phyloP scores from a whole-genome alignment of 768 basidiomycete genomes.

The Hericium rajendrae region DNA sequence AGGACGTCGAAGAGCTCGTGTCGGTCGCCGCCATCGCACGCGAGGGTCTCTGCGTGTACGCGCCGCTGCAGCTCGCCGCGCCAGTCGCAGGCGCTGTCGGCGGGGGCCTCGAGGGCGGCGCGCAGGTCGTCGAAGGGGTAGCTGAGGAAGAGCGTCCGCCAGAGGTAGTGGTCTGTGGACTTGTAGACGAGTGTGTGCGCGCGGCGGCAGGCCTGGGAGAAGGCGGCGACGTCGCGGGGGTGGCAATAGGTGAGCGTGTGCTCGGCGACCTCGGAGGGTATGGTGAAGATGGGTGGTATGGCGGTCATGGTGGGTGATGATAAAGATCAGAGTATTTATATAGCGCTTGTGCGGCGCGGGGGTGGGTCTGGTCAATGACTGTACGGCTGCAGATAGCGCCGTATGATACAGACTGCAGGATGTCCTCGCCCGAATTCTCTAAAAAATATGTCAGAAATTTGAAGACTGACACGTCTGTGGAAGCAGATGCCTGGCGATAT shows the following conservation, averaged over 20 bases:
- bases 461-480: too few species aligned
- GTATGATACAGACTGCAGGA: too few species aligned
- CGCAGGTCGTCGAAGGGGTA: conserved; percentile 61
- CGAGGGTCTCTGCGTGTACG: conserved; percentile 7
- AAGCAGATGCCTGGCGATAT: too few species aligned
- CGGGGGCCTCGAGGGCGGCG: conserved; percentile 1
- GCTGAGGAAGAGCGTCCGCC: conserved; percentile 54
- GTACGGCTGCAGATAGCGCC: too few species aligned
- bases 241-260: conserved; percentile 46
- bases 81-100: conserved; percentile 4
- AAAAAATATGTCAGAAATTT: too few species aligned
- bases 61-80: conserved; percentile 8
- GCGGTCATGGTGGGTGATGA: not conserved
- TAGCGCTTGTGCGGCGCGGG: too few species aligned
- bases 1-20: conserved; percentile 6
- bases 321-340: too few species aligned
- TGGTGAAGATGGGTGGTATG: conserved; percentile 6
- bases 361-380: too few species aligned
- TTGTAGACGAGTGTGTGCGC: conserved; percentile 41
- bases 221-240: conserved; percentile 48
- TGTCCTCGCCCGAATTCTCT: too few species aligned
- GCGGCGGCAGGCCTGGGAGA: conserved; percentile 44
- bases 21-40: conserved; percentile 7
- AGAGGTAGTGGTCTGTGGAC: conserved; percentile 47
- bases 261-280: conserved; percentile 54